A percentile compares a stretch with the other conserved stretches of the same genome.
These are phyloP conservation scores for Fusarium incarnatum DNA, from an alignment of 2,329 filamentous ascomycete genomes.

Conservation along the genomic window DNA sequence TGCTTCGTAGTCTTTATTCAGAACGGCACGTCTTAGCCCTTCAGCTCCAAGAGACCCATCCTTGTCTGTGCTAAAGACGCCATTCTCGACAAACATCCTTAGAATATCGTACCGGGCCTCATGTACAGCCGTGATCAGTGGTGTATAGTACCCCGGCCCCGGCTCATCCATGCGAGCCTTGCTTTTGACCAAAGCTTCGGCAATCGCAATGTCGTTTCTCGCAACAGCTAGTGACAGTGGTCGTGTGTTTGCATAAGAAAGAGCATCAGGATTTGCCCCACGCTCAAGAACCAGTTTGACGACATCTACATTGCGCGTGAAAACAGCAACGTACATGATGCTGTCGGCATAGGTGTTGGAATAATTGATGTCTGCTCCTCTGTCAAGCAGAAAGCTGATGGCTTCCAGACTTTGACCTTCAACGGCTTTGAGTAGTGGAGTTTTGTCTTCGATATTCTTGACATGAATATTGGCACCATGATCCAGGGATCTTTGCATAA, in stretches of 20 bases:
- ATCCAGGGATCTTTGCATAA: background rate
- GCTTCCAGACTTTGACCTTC: background rate
- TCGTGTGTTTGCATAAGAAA: background rate
- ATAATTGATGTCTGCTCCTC: background rate
- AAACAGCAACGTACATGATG: slow-evolving; percentile 3
- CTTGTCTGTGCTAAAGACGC: background rate
- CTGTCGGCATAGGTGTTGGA: background rate
- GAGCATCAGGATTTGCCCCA: background rate
- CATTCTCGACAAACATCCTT: slow-evolving; percentile 1
- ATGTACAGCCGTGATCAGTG: background rate
- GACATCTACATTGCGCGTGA: background rate
- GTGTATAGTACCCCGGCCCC: background rate
- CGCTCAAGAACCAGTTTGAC: slow-evolving; percentile 3
- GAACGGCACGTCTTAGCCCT: background rate
- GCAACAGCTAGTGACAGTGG: slow-evolving; percentile 3
- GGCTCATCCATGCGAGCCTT: background rate
- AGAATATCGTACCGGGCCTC: background rate
- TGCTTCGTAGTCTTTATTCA: background rate
- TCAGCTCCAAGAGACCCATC: background rate
- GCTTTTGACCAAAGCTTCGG: background rate
- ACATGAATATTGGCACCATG: background rate
- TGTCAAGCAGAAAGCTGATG: background rate
- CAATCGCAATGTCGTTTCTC: background rate
- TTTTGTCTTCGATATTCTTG: background rate
- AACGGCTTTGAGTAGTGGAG: background rate